Evolutionary conservation across 1,139 yeast genomes (phyloP).

Genomic region (Kluyveromyces sp.): DNA sequence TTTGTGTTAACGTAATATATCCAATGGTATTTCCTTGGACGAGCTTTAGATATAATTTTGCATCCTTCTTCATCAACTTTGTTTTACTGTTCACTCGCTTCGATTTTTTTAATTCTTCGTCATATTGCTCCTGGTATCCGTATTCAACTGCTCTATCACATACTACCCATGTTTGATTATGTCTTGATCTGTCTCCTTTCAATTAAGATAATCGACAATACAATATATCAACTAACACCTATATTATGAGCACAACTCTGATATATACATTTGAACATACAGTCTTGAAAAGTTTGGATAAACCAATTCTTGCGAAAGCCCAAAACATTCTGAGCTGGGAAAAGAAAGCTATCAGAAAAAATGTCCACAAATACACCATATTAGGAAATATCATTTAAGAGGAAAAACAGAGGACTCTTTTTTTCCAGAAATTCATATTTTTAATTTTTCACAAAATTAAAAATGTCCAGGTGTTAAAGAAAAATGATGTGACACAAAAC

Average conservation of each 20-base stretch:
- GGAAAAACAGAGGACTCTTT: not conserved
- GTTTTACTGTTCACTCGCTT: not conserved
- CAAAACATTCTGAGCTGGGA: not conserved
- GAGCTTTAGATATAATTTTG: too few relatives aligned
- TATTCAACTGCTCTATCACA: conserved; percentile 31
- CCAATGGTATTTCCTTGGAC: too few relatives aligned
- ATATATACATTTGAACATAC: too few relatives aligned
- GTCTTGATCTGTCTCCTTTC: conserved; percentile 5
- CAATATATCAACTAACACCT: too few relatives aligned
- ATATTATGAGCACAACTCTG: too few relatives aligned
- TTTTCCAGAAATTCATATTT: not conserved
- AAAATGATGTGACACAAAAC: not conserved
- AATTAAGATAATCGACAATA: not conserved
- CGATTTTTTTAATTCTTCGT: not conserved
- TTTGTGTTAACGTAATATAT: too few relatives aligned
- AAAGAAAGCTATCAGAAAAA: not conserved
- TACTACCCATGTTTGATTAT: conserved; percentile 58
- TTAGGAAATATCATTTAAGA: not conserved
- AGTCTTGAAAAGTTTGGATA: conserved; percentile 1
- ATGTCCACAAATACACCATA: not conserved
- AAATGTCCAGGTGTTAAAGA: not conserved
- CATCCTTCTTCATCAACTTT: too few relatives aligned
- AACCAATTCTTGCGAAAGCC: not conserved
- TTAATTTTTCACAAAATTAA: not conserved
- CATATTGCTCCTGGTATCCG: not conserved